Evolutionary conservation across 108 stramenopile species (phyloP), one percentile per base, ranked within the genome.

Genomic region (Aurantiochytrium sp.): DNA sequence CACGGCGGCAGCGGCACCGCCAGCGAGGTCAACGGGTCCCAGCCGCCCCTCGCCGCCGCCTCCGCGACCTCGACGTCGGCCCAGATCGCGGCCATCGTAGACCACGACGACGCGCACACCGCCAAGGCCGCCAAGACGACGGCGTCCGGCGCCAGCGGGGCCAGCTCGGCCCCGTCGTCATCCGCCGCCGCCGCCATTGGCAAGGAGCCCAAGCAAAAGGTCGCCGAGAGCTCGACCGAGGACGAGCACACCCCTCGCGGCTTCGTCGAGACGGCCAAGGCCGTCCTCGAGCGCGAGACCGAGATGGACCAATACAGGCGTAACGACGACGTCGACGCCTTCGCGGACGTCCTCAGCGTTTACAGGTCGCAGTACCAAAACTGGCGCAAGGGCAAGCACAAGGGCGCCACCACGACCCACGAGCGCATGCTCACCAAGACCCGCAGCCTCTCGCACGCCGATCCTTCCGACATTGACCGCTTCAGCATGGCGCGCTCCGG

Each of bases 351-450:
- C 19, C 73, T 81, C 45, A 48, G 42, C 73, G 73, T 81, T 17
- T 81, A 81, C 73, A 41, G 73, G 24, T 12, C 39, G 10, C 73
- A 81, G 32, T 81, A 81, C 73, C 73, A 81, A 24, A 81, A 41
- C 73, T 81, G 73, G 73, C 73, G 73, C 42, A 41, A 48, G 42
- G 73, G 73, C n/a, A 48, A 48, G 2, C 73, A 81, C 73, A 48
- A 42, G 24, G 73, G 73, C n/a, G 73, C 73, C 27, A 41, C 42
- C 39, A 85, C 52, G 17, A 24, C 85, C 32, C 85, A 85, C 52
- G 85, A 50, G 50, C n/a, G 85, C 48, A 52, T 85, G 85, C 85
- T 85, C 8, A 24, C 27, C 19, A 31, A 19, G 17, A 69, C 37
- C 0, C 27, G 27, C 4, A 10, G 50, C 52, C 68, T 69, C 39